These are phyloP conservation scores for Tephrocybe sp. DNA, from an alignment of 768 basidiomycete species.

Conservation along the genomic window DNA sequence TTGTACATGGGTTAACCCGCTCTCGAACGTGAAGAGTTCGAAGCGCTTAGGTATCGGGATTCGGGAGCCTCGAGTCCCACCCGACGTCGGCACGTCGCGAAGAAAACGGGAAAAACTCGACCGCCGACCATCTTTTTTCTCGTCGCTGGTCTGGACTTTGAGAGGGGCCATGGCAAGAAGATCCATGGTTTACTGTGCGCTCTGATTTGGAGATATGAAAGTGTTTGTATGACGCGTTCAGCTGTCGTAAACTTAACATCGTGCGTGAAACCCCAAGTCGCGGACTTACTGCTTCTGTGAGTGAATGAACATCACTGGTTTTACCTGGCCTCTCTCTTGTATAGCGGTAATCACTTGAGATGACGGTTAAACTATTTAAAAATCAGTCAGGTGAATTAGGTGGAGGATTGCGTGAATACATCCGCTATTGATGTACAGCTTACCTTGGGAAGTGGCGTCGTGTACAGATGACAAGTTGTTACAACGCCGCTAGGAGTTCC, in stretches of 20 bases:
- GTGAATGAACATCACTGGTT: not conserved
- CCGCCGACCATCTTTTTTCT: not conserved
- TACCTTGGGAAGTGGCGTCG: conserved; percentile 2
- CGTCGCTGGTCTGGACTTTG: conserved; percentile 9
- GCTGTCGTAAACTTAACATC: too few relatives aligned
- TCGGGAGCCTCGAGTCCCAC: not conserved
- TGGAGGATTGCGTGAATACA: not conserved
- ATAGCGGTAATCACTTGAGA: too few relatives aligned
- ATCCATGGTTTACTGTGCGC: too few relatives aligned
- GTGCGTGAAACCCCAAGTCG: not conserved
- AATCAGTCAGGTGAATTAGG: too few relatives aligned
- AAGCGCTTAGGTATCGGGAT: too few relatives aligned
- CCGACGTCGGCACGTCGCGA: not conserved
- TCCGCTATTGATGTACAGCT: not conserved
- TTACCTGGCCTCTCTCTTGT: not conserved
- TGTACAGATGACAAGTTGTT: conserved; percentile 11
- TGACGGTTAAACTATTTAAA: too few relatives aligned
- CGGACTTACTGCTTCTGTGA: not conserved
- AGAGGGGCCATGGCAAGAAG: too few relatives aligned
- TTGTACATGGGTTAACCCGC: too few relatives aligned
- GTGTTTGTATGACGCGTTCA: too few relatives aligned
- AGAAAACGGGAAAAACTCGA: not conserved
- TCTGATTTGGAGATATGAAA: too few relatives aligned
- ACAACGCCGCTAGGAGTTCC: conserved; percentile 3
- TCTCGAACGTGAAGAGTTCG: too few relatives aligned